A percentile compares a stretch with the other conserved stretches of the same genome.
Evolutionary conservation across 257 asterid species (phyloP).

Genomic region (Plantago ovata): DNA sequence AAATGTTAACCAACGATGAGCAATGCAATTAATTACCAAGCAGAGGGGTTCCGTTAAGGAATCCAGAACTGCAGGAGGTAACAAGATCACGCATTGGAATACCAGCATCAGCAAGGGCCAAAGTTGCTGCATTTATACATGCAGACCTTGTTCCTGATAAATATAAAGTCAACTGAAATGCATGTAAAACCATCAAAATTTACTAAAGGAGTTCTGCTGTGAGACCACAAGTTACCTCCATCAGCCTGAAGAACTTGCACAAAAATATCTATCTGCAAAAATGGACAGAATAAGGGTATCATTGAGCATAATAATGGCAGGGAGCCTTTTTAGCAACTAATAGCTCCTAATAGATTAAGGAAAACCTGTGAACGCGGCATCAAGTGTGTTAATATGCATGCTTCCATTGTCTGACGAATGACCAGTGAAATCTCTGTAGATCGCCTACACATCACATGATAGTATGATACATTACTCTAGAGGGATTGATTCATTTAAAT

Average conservation of each 20-base stretch:
- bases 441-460: constrained; percentile 56
- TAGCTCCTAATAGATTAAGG: constrained; percentile 18
- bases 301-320: background rate
- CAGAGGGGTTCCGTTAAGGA: constrained; percentile 72
- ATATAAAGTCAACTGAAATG: constrained; percentile 10
- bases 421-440: constrained; percentile 94
- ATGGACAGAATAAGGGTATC: background rate
- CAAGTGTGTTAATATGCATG: constrained; percentile 76
- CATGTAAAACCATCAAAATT: background rate
- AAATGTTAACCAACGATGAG: too few relatives aligned
- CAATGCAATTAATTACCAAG: constrained; percentile 49
- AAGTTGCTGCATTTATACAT: constrained; percentile 95
- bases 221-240: constrained; percentile 56
- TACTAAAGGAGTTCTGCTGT: background rate
- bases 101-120: constrained; percentile 98
- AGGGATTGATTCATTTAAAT: too few relatives aligned
- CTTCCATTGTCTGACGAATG: constrained; percentile 98
- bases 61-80: constrained; percentile 92
- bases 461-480: background rate
- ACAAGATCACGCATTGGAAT: constrained; percentile 95
- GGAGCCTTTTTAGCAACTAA: constrained; percentile 7
- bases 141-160: constrained; percentile 94
- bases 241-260: constrained; percentile 99
- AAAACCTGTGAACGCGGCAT: constrained; percentile 95
- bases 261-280: constrained; percentile 85